Conservation (phyloP, 495 filamentous ascomycete species). For the Endocarpon pusillum region DNA sequence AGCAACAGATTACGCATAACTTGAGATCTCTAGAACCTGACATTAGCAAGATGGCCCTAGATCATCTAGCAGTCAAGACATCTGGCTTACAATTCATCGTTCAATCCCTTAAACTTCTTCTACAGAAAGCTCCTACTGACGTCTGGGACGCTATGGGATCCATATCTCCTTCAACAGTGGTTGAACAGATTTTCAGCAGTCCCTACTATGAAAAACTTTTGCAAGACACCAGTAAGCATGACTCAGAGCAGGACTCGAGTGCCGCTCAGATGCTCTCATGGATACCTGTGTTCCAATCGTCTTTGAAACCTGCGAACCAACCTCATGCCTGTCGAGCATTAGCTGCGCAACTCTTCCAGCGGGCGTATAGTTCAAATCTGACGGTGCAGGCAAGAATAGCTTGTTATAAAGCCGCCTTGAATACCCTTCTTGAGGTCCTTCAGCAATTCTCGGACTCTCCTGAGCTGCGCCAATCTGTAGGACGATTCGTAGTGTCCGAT, state of each 20-base stretch:
- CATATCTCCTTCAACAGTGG: slow-evolving; percentile 53
- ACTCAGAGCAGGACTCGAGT: slow-evolving; percentile 35
- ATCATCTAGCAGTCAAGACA: slow-evolving; percentile 48
- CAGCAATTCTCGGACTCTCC: no score
- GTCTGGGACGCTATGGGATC: slow-evolving; percentile 79
- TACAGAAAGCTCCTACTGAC: slow-evolving; percentile 54
- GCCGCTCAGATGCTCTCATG: slow-evolving; percentile 50
- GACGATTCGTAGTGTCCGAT: slow-evolving; percentile 33
- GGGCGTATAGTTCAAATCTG: no score
- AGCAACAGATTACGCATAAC: slow-evolving; percentile 57
- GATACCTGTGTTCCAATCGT: slow-evolving; percentile 58
- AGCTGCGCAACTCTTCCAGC: slow-evolving; percentile 43
- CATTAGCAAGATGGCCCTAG: slow-evolving; percentile 56
- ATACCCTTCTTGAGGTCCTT: no score
- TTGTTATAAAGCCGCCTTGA: no score
- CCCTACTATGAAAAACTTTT: slow-evolving; percentile 47
- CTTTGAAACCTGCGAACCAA: slow-evolving; percentile 51
- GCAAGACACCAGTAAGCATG: slow-evolving; percentile 32
- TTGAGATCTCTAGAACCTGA: slow-evolving; percentile 64
- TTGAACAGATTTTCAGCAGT: slow-evolving; percentile 61
- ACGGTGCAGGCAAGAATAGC: no score
- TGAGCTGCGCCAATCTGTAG: no score
- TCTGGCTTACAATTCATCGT: slow-evolving; percentile 43
- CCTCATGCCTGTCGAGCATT: slow-evolving; percentile 56
- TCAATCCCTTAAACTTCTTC: slow-evolving; percentile 43